Evolutionary conservation across 176 grass and related monocot species (phyloP).

Genomic region (Aegilops speltoides): DNA sequence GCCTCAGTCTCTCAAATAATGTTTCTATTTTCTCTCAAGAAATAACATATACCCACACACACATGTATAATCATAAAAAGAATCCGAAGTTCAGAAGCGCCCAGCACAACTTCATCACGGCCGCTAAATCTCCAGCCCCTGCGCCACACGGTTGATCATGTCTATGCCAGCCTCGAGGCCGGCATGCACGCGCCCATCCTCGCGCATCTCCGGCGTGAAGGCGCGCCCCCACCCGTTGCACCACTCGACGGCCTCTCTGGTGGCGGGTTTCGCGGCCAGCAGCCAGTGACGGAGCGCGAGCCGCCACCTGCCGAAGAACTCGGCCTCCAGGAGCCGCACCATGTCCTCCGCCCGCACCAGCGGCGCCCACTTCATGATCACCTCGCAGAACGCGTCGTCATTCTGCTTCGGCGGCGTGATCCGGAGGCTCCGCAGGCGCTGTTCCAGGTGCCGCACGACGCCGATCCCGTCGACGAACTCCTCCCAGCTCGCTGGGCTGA

Average conservation of each 20-base stretch:
- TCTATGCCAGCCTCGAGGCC: conserved; percentile 35
- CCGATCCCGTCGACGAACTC: conserved; percentile 21
- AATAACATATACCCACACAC: too few relatives aligned
- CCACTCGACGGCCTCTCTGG: conserved; percentile 45
- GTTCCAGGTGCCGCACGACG: conserved; percentile 46
- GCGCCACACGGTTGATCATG: conserved; percentile 42
- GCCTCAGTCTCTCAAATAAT: too few relatives aligned
- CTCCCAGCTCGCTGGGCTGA: conserved; percentile 52
- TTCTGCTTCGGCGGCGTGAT: conserved; percentile 41
- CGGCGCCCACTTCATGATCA: conserved; percentile 68
- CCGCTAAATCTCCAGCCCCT: conserved; percentile 23
- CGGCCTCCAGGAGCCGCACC: conserved; percentile 54
- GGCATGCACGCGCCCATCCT: conserved; percentile 36
- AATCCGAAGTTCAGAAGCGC: too few relatives aligned
- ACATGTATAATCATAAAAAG: too few relatives aligned
- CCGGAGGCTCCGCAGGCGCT: conserved; percentile 41
- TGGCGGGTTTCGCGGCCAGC: conserved; percentile 15
- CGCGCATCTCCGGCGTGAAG: conserved; percentile 61
- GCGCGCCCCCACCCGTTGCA: conserved; percentile 55
- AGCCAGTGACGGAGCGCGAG: conserved; percentile 58
- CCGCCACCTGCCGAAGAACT: conserved; percentile 67
- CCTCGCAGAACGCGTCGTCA: conserved; percentile 41
- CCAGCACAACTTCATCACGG: too few relatives aligned
- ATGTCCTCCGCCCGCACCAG: conserved; percentile 43
- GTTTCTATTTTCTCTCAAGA: too few relatives aligned